Evolutionary conservation across 2,329 filamentous ascomycete species (phyloP).

Genomic region (Ceratocystis papillata): DNA sequence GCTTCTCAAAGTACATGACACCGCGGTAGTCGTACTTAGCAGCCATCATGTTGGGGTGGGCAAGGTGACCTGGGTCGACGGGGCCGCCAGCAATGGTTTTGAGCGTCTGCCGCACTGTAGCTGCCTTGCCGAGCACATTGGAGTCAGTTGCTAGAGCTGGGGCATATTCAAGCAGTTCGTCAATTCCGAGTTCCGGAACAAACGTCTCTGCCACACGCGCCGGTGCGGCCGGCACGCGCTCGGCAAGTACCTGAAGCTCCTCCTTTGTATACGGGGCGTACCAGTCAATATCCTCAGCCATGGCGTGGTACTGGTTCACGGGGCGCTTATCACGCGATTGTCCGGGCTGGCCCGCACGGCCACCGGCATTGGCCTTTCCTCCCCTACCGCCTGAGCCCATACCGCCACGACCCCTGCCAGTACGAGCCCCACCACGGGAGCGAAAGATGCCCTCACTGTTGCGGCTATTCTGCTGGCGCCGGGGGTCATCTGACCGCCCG

Average conservation of each 20-base stretch:
- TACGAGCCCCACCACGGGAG: slow-evolving; percentile 22
- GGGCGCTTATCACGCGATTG: slow-evolving; percentile 25
- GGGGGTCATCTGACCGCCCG: slow-evolving; percentile 22
- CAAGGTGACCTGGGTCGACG: slow-evolving; percentile 29
- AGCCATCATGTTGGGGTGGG: slow-evolving; percentile 31
- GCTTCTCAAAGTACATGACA: slow-evolving; percentile 31
- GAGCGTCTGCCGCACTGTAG: slow-evolving; percentile 33
- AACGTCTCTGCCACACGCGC: slow-evolving; percentile 27
- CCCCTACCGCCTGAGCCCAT: background rate
- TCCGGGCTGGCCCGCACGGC: slow-evolving; percentile 25
- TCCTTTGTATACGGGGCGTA: slow-evolving; percentile 28
- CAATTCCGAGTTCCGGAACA: slow-evolving; percentile 32
- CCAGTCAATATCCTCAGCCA: slow-evolving; percentile 27
- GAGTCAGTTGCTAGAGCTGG: slow-evolving; percentile 32
- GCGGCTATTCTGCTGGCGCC: slow-evolving; percentile 18
- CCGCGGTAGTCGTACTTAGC: slow-evolving; percentile 30
- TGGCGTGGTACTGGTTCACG: slow-evolving; percentile 28
- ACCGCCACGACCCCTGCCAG: slow-evolving; percentile 26
- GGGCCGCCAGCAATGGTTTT: slow-evolving; percentile 33
- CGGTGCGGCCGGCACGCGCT: slow-evolving; percentile 20
- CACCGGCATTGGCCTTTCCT: slow-evolving; percentile 2
- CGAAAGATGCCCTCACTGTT: slow-evolving; percentile 22
- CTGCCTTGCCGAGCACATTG: slow-evolving; percentile 28
- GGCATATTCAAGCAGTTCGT: slow-evolving; percentile 29
- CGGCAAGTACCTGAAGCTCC: slow-evolving; percentile 26